Evolutionary conservation across 2,329 filamentous ascomycete species (phyloP).

Genomic region (Colletotrichum scovillei): DNA sequence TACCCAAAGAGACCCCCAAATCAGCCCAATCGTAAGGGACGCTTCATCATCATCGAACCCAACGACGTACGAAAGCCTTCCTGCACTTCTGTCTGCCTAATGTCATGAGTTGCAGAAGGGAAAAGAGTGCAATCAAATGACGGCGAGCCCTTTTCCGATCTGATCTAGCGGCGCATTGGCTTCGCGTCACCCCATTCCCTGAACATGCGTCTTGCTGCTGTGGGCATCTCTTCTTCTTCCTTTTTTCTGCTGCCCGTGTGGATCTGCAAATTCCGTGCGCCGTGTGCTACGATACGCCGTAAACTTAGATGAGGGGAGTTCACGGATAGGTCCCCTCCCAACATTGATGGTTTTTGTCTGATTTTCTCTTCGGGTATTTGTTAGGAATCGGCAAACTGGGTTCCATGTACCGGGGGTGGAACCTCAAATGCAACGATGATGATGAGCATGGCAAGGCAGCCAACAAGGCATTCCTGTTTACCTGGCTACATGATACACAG

Average conservation of each 20-base stretch:
- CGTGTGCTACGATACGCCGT: slow-evolving; percentile 5
- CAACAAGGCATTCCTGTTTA: slow-evolving; percentile 16
- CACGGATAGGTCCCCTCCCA: neutral
- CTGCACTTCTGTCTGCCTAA: slow-evolving; percentile 5
- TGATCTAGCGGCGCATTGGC: slow-evolving; percentile 34
- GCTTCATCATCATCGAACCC: slow-evolving; percentile 14
- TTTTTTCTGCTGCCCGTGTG: slow-evolving; percentile 14
- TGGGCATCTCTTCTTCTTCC: neutral
- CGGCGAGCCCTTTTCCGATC: slow-evolving; percentile 21
- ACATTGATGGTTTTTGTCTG: neutral
- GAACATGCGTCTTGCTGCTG: neutral
- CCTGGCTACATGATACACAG: neutral
- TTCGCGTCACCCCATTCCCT: slow-evolving; percentile 31
- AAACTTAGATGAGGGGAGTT: neutral
- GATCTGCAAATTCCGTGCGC: slow-evolving; percentile 5
- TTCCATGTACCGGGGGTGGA: slow-evolving; percentile 14
- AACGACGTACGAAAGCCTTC: neutral
- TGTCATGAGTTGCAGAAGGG: neutral
- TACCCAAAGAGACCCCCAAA: slow-evolving; percentile 19
- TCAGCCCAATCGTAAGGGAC: slow-evolving; percentile 18
- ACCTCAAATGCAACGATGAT: slow-evolving; percentile 28
- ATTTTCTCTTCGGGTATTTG: neutral
- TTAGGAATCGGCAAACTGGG: neutral
- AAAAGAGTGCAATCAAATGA: neutral
- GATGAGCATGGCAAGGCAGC: slow-evolving; percentile 24